These are phyloP conservation scores for Neltuma alba DNA, from an alignment of 306 rosid species.

Conservation along the genomic window DNA sequence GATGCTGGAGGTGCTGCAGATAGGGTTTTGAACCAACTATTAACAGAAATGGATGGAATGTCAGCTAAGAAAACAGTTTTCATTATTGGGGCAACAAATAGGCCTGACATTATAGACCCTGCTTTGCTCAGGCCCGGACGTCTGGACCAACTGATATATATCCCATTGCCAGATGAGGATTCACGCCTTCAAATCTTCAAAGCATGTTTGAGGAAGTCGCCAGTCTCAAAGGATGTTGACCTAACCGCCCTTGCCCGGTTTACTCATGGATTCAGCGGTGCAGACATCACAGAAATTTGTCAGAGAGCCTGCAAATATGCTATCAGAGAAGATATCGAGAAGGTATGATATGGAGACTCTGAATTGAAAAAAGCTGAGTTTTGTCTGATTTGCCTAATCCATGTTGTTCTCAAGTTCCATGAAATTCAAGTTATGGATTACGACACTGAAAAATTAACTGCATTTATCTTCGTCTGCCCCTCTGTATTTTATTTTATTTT, in stretches of 20 bases:
- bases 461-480: background rate
- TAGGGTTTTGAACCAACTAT: constrained; percentile 75
- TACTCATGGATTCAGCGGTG: constrained; percentile 72
- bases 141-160: constrained; percentile 69
- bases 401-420: background rate
- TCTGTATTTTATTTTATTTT: no score
- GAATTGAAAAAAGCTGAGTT: background rate
- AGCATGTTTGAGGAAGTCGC: constrained; percentile 76
- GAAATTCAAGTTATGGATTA: background rate
- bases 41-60: constrained; percentile 85
- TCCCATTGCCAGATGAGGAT: constrained; percentile 63
- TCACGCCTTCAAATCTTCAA: constrained; percentile 75
- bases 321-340: constrained; percentile 69
- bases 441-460: background rate
- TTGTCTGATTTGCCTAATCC: constrained; percentile 4
- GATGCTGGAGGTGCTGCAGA: constrained; percentile 80
- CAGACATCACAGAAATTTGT: constrained; percentile 75
- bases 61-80: constrained; percentile 71
- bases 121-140: constrained; percentile 78
- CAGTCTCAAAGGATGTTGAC: constrained; percentile 61
- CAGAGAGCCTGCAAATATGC: constrained; percentile 80
- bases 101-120: constrained; percentile 75
- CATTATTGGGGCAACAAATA: constrained; percentile 73
- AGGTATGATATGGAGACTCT: constrained; percentile 41
- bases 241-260: constrained; percentile 58